Percentiles rank a stretch among this genome's conserved stretches.
Conservation (phyloP, 2,329 filamentous ascomycete genomes). For the Calonectria montana region DNA sequence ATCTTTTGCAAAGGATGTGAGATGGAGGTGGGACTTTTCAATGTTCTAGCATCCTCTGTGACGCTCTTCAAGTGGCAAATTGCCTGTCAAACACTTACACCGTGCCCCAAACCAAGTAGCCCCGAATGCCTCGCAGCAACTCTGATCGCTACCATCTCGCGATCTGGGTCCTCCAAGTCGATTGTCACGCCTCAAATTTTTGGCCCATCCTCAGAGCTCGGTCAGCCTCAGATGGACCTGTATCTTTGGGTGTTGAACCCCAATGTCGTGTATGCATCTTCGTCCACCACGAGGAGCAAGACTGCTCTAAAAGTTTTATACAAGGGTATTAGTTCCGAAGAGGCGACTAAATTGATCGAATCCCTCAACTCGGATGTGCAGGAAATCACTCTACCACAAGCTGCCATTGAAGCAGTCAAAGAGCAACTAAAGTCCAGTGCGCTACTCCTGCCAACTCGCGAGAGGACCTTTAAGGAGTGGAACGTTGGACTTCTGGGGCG, state of each 20-base stretch:
- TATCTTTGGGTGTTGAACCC: constrained; percentile 68
- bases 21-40: constrained; percentile 60
- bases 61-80: constrained; percentile 70
- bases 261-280: constrained; percentile 65
- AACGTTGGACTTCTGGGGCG: constrained; percentile 70
- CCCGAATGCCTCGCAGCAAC: constrained; percentile 65
- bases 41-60: constrained; percentile 56
- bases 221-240: constrained; percentile 44
- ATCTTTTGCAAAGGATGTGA: constrained; percentile 60
- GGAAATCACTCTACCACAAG: constrained; percentile 65
- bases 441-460: constrained; percentile 62
- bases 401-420: constrained; percentile 59
- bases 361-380: constrained; percentile 67
- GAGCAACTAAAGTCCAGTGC: constrained; percentile 60
- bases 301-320: constrained; percentile 67
- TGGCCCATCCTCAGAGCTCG: constrained; percentile 17
- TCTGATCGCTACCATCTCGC: constrained; percentile 63
- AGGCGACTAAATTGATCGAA: constrained; percentile 62
- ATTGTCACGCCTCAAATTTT: constrained; percentile 56
- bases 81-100: constrained; percentile 48
- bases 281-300: constrained; percentile 41
- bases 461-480: constrained; percentile 74
- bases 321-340: constrained; percentile 52
- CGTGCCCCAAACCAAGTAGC: constrained; percentile 50
- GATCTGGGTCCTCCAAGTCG: constrained; percentile 69